Evolutionary conservation across 805 yeast species (phyloP).

Genomic region (Lipomyces mesembrius): DNA sequence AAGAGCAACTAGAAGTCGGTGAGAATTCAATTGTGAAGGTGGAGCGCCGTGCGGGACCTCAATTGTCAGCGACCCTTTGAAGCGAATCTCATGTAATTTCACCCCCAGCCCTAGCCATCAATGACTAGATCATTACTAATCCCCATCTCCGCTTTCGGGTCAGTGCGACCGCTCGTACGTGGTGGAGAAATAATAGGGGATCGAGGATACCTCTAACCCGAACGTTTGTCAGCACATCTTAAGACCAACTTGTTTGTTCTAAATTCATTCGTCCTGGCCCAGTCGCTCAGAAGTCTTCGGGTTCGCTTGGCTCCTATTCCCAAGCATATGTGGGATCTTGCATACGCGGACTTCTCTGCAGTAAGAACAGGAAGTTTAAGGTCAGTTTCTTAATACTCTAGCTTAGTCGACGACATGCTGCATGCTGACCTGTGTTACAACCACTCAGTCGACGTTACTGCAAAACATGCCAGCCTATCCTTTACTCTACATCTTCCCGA

Average conservation of each 20-base stretch:
- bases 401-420: neutral
- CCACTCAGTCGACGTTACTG: neutral
- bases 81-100: neutral
- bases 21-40: neutral
- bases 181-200: neutral
- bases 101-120: neutral
- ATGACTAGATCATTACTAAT: neutral
- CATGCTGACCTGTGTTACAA: neutral
- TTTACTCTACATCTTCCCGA: conserved; percentile 17
- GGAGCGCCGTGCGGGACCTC: neutral
- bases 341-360: too few relatives aligned
- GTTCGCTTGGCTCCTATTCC: too few relatives aligned
- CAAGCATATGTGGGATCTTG: too few relatives aligned
- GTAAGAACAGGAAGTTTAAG: too few relatives aligned
- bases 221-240: too few relatives aligned
- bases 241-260: too few relatives aligned
- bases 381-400: too few relatives aligned
- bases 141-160: neutral
- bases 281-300: too few relatives aligned
- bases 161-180: neutral
- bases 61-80: neutral
- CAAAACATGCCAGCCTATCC: conserved; percentile 14
- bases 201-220: too few relatives aligned
- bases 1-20: too few relatives aligned
- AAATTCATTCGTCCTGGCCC: too few relatives aligned